Evolutionary conservation across 2,329 filamentous ascomycete genomes (phyloP).

Genomic region (Elsinoe australis): DNA sequence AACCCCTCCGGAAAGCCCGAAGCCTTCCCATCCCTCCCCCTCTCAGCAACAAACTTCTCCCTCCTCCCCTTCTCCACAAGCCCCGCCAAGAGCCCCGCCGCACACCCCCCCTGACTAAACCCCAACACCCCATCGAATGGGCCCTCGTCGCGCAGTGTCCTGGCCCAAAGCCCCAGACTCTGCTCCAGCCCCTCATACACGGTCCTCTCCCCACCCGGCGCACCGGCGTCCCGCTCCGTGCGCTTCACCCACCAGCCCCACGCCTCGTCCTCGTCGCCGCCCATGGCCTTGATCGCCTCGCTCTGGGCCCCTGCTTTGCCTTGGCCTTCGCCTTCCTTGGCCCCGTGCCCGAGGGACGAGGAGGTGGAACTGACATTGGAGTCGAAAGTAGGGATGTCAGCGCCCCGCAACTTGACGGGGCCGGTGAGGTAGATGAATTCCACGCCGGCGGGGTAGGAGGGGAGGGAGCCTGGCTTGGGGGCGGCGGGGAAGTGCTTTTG

Average conservation of each 20-base stretch:
- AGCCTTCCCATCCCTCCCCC: constrained; percentile 41
- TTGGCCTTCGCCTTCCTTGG: constrained; percentile 44
- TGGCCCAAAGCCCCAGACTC: constrained; percentile 57
- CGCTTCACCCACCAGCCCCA: constrained; percentile 15
- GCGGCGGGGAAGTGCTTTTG: constrained; percentile 62
- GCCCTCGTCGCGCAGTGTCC: constrained; percentile 53
- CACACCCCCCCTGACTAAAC: constrained; percentile 72
- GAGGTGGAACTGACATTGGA: constrained; percentile 25
- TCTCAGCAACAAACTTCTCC: constrained; percentile 41
- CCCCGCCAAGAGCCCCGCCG: constrained; percentile 63
- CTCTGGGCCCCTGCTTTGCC: too few relatives aligned
- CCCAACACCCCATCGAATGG: constrained; percentile 73
- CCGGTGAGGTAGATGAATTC: constrained; percentile 42
- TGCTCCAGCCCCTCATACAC: constrained; percentile 59
- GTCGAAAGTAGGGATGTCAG: constrained; percentile 54
- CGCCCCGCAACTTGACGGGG: constrained; percentile 35
- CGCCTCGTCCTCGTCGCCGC: constrained; percentile 52
- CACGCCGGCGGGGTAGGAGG: constrained; percentile 33
- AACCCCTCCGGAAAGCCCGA: constrained; percentile 51
- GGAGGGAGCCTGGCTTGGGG: constrained; percentile 38
- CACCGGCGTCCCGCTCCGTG: constrained; percentile 64
- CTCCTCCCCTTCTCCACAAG: constrained; percentile 54
- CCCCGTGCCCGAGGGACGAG: background rate
- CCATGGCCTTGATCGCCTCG: constrained; percentile 24
- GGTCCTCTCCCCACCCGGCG: constrained; percentile 46